A percentile compares a stretch with the other conserved stretches of the same genome.
These are phyloP conservation scores for Cutaneotrichosporon sp. DNA, from an alignment of 1,284 basidiomycete genomes.

Conservation along the genomic window DNA sequence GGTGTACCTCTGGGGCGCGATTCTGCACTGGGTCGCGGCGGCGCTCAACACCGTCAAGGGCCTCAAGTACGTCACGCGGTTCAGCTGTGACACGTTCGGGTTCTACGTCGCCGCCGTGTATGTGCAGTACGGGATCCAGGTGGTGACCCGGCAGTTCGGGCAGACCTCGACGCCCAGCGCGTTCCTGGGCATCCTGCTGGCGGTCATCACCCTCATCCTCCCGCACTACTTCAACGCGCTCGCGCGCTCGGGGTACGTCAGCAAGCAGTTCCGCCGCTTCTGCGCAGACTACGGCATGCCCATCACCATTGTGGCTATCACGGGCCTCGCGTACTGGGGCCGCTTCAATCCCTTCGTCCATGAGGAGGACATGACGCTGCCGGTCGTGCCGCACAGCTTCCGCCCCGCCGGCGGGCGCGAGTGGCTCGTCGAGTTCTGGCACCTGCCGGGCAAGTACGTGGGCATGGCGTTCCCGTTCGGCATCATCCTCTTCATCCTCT, in stretches of 20 bases:
- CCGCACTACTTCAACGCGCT: slow-evolving; percentile 72
- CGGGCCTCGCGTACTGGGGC: slow-evolving; percentile 82
- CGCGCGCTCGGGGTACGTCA: slow-evolving; percentile 66
- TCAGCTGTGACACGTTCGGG: slow-evolving; percentile 92
- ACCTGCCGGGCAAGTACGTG: slow-evolving; percentile 85
- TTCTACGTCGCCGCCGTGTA: slow-evolving; percentile 75
- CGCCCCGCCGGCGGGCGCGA: slow-evolving; percentile 69
- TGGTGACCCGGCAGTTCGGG: slow-evolving; percentile 71
- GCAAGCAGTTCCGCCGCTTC: slow-evolving; percentile 71
- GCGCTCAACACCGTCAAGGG: slow-evolving; percentile 81
- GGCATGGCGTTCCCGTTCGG: slow-evolving; percentile 65
- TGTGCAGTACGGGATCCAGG: slow-evolving; percentile 79
- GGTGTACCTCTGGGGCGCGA: slow-evolving; percentile 92
- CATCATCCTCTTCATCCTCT: slow-evolving; percentile 56
- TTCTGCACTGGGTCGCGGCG: slow-evolving; percentile 86
- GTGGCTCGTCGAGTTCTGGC: slow-evolving; percentile 92
- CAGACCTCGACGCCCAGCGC: slow-evolving; percentile 60
- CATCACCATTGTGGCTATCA: slow-evolving; percentile 70
- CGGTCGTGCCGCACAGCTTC: slow-evolving; percentile 66
- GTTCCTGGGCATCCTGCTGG: slow-evolving; percentile 69
- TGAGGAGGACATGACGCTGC: slow-evolving; percentile 67
- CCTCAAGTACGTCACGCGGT: slow-evolving; percentile 79
- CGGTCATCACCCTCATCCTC: slow-evolving; percentile 70
- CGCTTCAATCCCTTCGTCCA: slow-evolving; percentile 60
- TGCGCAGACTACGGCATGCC: slow-evolving; percentile 88